Percentiles rank a stretch among this genome's conserved stretches.
phyloP scores from a whole-genome alignment of 306 rosid genomes.

The Oxytropis ochrocephala region DNA sequence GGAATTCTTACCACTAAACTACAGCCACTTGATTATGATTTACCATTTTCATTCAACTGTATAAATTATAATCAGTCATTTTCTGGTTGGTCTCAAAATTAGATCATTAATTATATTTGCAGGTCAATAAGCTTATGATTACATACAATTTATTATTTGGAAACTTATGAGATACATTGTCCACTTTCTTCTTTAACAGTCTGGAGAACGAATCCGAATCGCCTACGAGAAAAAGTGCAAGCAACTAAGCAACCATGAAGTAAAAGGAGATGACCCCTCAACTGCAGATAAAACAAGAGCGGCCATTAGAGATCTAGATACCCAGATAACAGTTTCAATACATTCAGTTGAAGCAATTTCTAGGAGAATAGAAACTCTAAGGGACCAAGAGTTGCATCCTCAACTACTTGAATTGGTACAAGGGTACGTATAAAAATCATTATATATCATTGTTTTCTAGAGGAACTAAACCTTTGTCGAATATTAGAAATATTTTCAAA shows the following conservation, averaged over 20 bases:
- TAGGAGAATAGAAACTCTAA: conserved; percentile 68
- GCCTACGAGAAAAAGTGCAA: conserved; percentile 71
- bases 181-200: conserved; percentile 40
- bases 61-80: neutral
- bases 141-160: conserved; percentile 1
- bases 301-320: conserved; percentile 68
- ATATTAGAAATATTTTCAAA: neutral
- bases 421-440: conserved; percentile 51
- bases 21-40: too few species aligned
- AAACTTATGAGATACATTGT: conserved; percentile 10
- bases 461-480: neutral
- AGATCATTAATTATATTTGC: conserved; percentile 3
- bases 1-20: too few species aligned
- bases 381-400: conserved; percentile 89
- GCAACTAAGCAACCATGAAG: conserved; percentile 74
- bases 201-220: conserved; percentile 71
- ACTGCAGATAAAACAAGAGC: conserved; percentile 65
- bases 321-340: conserved; percentile 85
- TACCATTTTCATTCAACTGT: too few species aligned
- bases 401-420: conserved; percentile 72
- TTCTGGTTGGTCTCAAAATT: neutral
- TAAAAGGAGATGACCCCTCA: conserved; percentile 64
- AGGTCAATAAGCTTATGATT: conserved; percentile 7
- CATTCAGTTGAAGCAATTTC: conserved; percentile 87
- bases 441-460: neutral